A percentile compares a stretch with the other conserved stretches of the same genome.
phyloP scores from a whole-genome alignment of 2,329 filamentous ascomycete species.

The Parastagonospora nodorum region DNA sequence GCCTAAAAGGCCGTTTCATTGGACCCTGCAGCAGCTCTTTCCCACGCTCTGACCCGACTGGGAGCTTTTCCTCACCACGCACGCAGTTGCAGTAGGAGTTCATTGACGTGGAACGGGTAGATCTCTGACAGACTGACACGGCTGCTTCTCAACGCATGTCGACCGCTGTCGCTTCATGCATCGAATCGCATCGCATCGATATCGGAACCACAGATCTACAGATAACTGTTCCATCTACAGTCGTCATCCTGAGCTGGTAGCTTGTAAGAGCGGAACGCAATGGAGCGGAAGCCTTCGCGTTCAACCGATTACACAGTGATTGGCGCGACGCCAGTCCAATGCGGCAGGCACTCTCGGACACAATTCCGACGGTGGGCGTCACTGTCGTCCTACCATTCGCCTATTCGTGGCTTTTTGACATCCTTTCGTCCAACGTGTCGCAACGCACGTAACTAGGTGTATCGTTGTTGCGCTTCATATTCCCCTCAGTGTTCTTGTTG shows the following conservation, averaged over 20 bases:
- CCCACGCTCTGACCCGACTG: slow-evolving; percentile 17
- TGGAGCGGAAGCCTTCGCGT: slow-evolving; percentile 5
- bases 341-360: slow-evolving; percentile 17
- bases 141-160: background rate
- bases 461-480: too few relatives aligned
- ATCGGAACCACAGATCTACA: too few relatives aligned
- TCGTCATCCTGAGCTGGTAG: slow-evolving; percentile 9
- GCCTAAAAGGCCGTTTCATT: slow-evolving; percentile 21
- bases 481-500: background rate
- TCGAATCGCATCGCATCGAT: background rate
- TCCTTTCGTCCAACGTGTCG: background rate
- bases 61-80: slow-evolving; percentile 8
- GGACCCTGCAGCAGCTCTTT: slow-evolving; percentile 33
- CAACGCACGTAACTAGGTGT: background rate
- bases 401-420: background rate
- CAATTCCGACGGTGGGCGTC: slow-evolving; percentile 17
- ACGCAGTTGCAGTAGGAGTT: slow-evolving; percentile 15
- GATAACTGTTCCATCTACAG: slow-evolving; percentile 4
- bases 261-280: slow-evolving; percentile 9
- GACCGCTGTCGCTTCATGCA: background rate
- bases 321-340: slow-evolving; percentile 12
- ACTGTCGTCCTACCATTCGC: background rate
- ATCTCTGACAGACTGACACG: slow-evolving; percentile 18
- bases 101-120: slow-evolving; percentile 6
- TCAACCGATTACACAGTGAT: slow-evolving; percentile 1